phyloP scores from a whole-genome alignment of 768 basidiomycete genomes.

The Porphyrellus cyaneotinctus region DNA sequence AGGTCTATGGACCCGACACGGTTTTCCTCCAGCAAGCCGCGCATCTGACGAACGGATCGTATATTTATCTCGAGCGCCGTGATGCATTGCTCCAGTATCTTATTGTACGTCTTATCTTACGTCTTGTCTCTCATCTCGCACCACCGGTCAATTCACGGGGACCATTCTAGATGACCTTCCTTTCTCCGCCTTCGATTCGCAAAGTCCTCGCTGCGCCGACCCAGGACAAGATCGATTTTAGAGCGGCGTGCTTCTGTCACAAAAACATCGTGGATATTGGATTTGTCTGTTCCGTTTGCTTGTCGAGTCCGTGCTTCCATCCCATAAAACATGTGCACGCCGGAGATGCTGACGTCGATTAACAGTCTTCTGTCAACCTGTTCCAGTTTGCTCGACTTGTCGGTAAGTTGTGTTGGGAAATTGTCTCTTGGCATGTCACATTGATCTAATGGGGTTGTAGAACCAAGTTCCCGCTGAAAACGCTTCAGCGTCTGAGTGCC shows the following conservation, averaged over 20 bases:
- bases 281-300: conserved; percentile 97
- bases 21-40: conserved; percentile 98
- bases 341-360: conserved; percentile 9
- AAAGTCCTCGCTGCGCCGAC: conserved; percentile 79
- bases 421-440: not conserved
- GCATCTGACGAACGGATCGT: conserved; percentile 91
- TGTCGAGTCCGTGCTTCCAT: conserved; percentile 69
- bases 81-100: conserved; percentile 92
- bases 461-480: conserved; percentile 94
- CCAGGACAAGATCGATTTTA: conserved; percentile 93
- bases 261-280: conserved; percentile 95
- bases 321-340: not conserved
- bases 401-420: conserved; percentile 49
- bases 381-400: conserved; percentile 92
- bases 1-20: conserved; percentile 82
- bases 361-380: conserved; percentile 88
- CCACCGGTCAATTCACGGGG: conserved; percentile 1
- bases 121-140: conserved; percentile 16
- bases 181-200: conserved; percentile 67
- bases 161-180: conserved; percentile 73
- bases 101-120: conserved; percentile 49
- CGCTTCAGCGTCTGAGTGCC: conserved; percentile 75
- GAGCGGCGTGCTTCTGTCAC: conserved; percentile 98
- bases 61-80: conserved; percentile 76
- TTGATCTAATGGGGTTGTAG: conserved; percentile 36